Base-by-base conservation (phyloP, 2,329 filamentous ascomycete genomes). In the Cytospora piceicola region DNA sequence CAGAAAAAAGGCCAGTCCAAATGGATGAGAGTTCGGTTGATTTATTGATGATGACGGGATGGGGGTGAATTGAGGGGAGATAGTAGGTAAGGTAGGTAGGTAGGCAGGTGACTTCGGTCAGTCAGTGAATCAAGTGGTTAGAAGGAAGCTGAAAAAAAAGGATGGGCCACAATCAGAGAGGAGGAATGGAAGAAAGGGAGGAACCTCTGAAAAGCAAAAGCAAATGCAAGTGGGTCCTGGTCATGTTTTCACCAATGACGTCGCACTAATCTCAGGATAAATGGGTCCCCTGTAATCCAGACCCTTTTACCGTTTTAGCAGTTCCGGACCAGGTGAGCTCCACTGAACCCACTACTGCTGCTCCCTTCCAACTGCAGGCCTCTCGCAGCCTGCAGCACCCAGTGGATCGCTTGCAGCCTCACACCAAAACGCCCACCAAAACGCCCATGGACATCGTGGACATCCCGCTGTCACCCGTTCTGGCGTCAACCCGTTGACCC, bases 171-270 rank as follows among this genome's bases (percentile, higher is more conserved):
- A 36, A 36, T 36, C 12, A 36, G 11, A 53, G 22, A 54, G 52
- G 68, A 58, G 22, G 53, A 49, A 69, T 67, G 58, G 61, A 63
- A 46, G 53, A 62, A 69, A 68, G 58, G 61, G 59, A 56, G 32
- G n/a, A n/a, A n/a, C n/a, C n/a, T n/a, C n/a, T n/a, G n/a, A n/a
- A 61, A 57, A 36, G 58, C 39, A 65, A 65, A 49, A 24, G 46
- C 46, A 49, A 49, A 49, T 49, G 46, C 46, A 9, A 49, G n/a
- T 12, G n/a, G 46, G n/a, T n/a, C n/a, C n/a, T n/a, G n/a, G n/a
- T 8, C 3, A 3, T 24, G 46, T 24, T 24, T 49, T n/a, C n/a
- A 9, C 46, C 46, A 49, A 49, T 49, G n/a, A 49, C n/a, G 46
- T 24, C 46, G 11, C 46, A 24, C 22, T n/a, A 49, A 49, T 49